Evolutionary conservation across 768 basidiomycete species (phyloP).

Genomic region (Agaricus blazei): DNA sequence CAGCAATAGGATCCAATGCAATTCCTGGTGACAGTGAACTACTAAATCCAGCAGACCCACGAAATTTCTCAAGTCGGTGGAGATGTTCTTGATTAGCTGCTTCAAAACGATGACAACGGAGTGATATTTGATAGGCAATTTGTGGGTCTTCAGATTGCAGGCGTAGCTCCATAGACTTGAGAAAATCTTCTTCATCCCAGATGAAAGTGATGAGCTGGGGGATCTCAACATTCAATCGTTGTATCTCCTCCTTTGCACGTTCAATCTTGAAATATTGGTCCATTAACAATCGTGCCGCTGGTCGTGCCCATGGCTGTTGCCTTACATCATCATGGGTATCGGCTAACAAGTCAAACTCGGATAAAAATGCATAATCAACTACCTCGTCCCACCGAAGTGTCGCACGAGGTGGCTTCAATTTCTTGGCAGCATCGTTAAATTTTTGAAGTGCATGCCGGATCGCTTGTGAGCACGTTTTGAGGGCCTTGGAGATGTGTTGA

Average conservation of each 20-base stretch:
- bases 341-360: conserved; percentile 19
- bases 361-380: conserved; percentile 18
- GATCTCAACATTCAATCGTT: conserved; percentile 15
- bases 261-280: conserved; percentile 15
- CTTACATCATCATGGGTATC: conserved; percentile 16
- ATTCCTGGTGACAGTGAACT: no score
- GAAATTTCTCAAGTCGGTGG: no score
- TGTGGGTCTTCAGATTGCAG: no score
- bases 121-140: no score
- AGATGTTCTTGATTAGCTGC: no score
- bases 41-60: no score
- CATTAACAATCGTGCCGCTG: conserved; percentile 13
- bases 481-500: conserved; percentile 20
- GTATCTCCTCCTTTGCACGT: conserved; percentile 14
- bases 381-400: conserved; percentile 20
- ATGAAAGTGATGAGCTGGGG: conserved; percentile 11
- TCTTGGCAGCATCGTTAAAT: background rate
- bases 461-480: conserved; percentile 18
- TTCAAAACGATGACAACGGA: no score
- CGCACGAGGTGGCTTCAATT: conserved; percentile 12
- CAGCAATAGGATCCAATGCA: background rate
- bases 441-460: conserved; percentile 17
- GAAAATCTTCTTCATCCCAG: conserved; percentile 10
- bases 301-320: conserved; percentile 13
- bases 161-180: background rate